These are phyloP conservation scores for Thelephora terrestris DNA, from an alignment of 1,284 basidiomycete species.

Conservation along the genomic window DNA sequence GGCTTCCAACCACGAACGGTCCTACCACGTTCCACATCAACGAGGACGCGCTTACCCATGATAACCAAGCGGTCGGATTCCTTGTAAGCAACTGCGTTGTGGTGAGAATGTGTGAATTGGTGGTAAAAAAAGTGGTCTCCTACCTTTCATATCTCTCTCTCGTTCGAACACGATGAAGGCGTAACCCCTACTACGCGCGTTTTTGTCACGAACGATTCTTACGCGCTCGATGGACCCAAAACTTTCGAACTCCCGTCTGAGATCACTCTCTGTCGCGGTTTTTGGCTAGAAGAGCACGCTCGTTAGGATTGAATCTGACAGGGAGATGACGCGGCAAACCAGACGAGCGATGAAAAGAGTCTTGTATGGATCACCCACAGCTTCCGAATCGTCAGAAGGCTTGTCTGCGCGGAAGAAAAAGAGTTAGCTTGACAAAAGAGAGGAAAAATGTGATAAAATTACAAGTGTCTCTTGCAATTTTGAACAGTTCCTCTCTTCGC, in stretches of 20 bases:
- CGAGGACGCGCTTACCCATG: slow-evolving; percentile 88
- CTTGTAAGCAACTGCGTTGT: slow-evolving; percentile 84
- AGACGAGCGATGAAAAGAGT: slow-evolving; percentile 94
- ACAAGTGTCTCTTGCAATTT: slow-evolving; percentile 78
- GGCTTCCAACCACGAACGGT: slow-evolving; percentile 99
- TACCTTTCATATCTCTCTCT: slow-evolving; percentile 99
- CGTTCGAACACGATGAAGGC: slow-evolving; percentile 97
- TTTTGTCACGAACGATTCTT: slow-evolving; percentile 83
- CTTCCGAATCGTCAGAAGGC: slow-evolving; percentile 85
- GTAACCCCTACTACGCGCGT: slow-evolving; percentile 82
- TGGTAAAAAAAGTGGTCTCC: slow-evolving; percentile 11
- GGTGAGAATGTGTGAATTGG: slow-evolving; percentile 11
- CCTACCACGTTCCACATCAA: slow-evolving; percentile 96
- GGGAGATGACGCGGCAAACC: slow-evolving; percentile 32
- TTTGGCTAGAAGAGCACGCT: slow-evolving; percentile 52
- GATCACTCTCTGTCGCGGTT: slow-evolving; percentile 81
- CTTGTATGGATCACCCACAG: slow-evolving; percentile 97
- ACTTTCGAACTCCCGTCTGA: slow-evolving; percentile 90
- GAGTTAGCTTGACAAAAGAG: slow-evolving; percentile 6
- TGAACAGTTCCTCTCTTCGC: slow-evolving; percentile 71
- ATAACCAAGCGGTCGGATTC: slow-evolving; percentile 98
- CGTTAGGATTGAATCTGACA: slow-evolving; percentile 8
- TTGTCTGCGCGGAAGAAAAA: slow-evolving; percentile 48
- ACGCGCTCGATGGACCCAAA: slow-evolving; percentile 93
- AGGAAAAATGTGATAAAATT: slow-evolving; percentile 21